Base-by-base conservation (phyloP, 164 flowering plant species). In the Tetrastigma voinierianum region DNA sequence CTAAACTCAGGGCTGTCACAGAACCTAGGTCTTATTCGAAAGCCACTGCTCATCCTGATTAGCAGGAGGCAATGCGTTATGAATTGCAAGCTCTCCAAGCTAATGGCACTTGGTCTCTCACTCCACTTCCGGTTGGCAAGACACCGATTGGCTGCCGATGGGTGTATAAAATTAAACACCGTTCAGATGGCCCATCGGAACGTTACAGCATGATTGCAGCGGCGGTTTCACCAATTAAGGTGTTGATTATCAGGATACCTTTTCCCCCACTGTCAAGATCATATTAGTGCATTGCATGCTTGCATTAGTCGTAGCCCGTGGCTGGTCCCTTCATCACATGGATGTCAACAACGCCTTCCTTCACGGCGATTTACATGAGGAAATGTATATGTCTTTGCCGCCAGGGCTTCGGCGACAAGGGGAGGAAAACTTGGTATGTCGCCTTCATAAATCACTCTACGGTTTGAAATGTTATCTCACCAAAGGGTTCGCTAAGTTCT, bases 261-360 rank as follows among this genome's bases (percentile, higher is more conserved):
- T 47, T 47, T 47, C 51, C 51, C 51, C 0, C n/a, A 47, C 51
- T 47, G 51, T 13, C 51, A 47, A 47, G 51, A 47, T 47, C 51
- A 47, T 47, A 19, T 58, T 8, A 14, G n/a, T n/a, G 0, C 24
- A 8, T 58, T n/a, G 61, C 32, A 23, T 58, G 40, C 61, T 58
- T 17, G 61, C 40, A 9, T 58, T 58, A 44, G 61, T n/a, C 15
- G 0, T 44, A 19, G 2, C 44, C 6, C 44, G 46, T n/a, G n/a
- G n/a, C 2, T 58, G 61, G 61, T 58, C 46, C 20, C 61, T n/a
- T 58, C 61, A 58, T 23, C 43, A 58, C 11, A 19, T 58, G 43
- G 61, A 58, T 17, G 61, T 58, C 46, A 58, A 58, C 43, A 58
- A 21, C 40, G 43, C 0, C 19, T 58, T 58, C 24, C 61, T 10